Conservation (phyloP, 805 yeast genomes). For the Saturnispora bothae region DNA sequence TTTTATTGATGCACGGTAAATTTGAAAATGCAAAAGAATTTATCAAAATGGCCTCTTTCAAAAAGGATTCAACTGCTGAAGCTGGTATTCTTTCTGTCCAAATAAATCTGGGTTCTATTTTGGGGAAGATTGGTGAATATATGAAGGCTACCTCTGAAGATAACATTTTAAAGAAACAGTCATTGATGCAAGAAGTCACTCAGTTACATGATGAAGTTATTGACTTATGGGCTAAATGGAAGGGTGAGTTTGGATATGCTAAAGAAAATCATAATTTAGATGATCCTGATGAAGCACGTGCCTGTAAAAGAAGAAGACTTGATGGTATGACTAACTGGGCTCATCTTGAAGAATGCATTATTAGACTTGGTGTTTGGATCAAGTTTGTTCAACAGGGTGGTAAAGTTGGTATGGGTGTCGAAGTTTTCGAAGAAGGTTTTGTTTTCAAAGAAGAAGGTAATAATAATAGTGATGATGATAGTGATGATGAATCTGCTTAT, state of each 20-base stretch:
- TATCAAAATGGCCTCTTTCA: neutral
- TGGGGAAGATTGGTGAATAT: too few species aligned
- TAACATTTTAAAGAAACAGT: too few species aligned
- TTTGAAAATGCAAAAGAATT: neutral
- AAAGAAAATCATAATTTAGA: too few species aligned
- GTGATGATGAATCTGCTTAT: neutral
- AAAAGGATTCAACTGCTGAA: conserved; percentile 1
- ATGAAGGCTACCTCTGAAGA: too few species aligned
- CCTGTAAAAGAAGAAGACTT: conserved; percentile 1
- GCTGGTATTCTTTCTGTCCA: neutral
- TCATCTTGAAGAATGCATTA: conserved; percentile 1
- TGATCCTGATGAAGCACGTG: neutral
- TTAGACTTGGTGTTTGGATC: conserved; percentile 4
- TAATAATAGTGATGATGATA: neutral
- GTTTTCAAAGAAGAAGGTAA: neutral
- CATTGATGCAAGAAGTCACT: too few species aligned
- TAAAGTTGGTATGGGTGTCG: conserved; percentile 6
- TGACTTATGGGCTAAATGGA: too few species aligned
- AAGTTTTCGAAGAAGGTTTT: neutral
- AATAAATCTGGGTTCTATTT: conserved; percentile 3
- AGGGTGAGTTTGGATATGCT: too few species aligned
- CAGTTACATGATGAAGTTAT: too few species aligned
- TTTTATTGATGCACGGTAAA: neutral
- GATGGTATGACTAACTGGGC: conserved; percentile 7
- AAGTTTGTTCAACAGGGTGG: conserved; percentile 5